phyloP scores from a whole-genome alignment of 2,329 filamentous ascomycete genomes.

The Penicillium sp. region DNA sequence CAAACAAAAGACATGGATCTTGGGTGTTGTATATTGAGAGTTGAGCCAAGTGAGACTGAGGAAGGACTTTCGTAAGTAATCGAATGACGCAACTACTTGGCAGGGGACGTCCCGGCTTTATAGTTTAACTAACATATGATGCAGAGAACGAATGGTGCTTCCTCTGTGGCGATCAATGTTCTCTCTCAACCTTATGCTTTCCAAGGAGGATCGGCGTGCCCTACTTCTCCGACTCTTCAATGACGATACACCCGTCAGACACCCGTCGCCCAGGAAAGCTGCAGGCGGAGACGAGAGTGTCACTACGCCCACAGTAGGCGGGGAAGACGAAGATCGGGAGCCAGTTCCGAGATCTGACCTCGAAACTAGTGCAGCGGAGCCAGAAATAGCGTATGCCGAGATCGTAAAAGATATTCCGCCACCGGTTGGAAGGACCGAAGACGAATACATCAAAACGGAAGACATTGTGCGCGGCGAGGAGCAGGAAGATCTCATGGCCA shows the following conservation, averaged over 20 bases:
- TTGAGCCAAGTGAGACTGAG: slow-evolving; percentile 67
- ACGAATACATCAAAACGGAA: slow-evolving; percentile 34
- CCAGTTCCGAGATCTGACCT: background rate
- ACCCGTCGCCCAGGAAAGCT: slow-evolving; percentile 30
- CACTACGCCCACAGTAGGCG: background rate
- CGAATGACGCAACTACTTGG: background rate
- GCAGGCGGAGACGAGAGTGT: background rate
- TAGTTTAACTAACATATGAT: slow-evolving; percentile 18
- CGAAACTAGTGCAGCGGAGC: background rate
- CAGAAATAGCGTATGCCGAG: slow-evolving; percentile 8
- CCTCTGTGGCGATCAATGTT: slow-evolving; percentile 92
- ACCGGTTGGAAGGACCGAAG: slow-evolving; percentile 27
- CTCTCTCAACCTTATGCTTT: slow-evolving; percentile 93
- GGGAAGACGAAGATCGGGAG: background rate
- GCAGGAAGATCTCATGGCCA: slow-evolving; percentile 39
- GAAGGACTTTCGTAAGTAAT: slow-evolving; percentile 52
- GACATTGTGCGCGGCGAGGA: slow-evolving; percentile 37
- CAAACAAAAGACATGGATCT: slow-evolving; percentile 73
- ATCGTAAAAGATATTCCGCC: slow-evolving; percentile 6
- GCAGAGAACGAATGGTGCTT: slow-evolving; percentile 74
- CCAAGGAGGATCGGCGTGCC: slow-evolving; percentile 90
- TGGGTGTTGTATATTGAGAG: slow-evolving; percentile 85
- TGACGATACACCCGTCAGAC: slow-evolving; percentile 78
- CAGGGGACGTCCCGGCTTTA: background rate
- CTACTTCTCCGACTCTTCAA: slow-evolving; percentile 91